Evolutionary conservation across 169 alveolate species (phyloP).

Genomic region (Fabrea salina): DNA sequence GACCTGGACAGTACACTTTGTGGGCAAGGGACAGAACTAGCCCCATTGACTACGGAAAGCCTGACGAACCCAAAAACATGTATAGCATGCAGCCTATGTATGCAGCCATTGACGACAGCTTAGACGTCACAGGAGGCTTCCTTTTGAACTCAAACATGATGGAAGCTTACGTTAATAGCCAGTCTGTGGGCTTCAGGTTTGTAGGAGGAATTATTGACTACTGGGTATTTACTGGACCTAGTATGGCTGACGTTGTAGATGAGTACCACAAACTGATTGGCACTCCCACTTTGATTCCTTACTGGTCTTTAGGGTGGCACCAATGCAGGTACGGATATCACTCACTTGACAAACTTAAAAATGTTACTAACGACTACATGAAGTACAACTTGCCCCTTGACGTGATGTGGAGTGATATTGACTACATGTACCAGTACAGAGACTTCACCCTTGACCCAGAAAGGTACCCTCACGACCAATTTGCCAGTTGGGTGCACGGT

Average conservation of each 20-base stretch:
- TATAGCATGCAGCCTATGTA: conserved; percentile 27
- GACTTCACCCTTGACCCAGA: conserved; percentile 60
- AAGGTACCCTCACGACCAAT: conserved; percentile 38
- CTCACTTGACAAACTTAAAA: not conserved
- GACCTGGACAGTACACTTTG: not conserved
- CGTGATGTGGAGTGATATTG: conserved; percentile 86
- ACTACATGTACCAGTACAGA: conserved; percentile 68
- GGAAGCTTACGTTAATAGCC: not conserved
- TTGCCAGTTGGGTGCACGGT: conserved; percentile 21
- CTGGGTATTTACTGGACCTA: not conserved
- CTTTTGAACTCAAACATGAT: not conserved
- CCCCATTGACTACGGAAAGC: not conserved
- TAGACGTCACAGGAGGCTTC: not conserved
- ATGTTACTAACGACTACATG: conserved; percentile 49
- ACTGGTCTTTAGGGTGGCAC: conserved; percentile 28
- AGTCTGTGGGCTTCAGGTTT: not conserved
- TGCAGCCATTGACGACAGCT: not conserved
- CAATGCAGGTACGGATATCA: conserved; percentile 75
- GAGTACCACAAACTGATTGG: conserved; percentile 19
- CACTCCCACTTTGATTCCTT: not conserved
- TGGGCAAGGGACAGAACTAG: conserved; percentile 21
- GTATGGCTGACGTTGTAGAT: not conserved
- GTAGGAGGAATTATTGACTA: conserved; percentile 23
- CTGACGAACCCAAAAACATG: not conserved
- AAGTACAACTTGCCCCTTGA: conserved; percentile 72